Conservation (phyloP, 2,329 filamentous ascomycete genomes). For the Penicillium hesseltinei region DNA sequence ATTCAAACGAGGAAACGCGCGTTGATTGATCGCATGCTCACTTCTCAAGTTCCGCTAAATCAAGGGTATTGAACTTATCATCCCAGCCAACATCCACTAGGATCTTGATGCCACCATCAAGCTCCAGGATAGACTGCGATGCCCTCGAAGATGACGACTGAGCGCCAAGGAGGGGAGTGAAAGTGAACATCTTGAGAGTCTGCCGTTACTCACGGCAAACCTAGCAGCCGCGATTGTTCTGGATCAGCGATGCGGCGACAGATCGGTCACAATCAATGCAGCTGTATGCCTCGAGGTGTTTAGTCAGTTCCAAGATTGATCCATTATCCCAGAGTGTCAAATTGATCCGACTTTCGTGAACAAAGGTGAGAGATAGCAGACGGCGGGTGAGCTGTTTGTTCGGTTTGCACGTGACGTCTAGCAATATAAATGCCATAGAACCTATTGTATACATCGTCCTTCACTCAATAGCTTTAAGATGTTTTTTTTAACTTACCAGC, state of each 20-base stretch:
- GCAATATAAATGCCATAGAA: too few relatives aligned
- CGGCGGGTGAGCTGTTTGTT: conserved; percentile 1
- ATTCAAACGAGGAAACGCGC: conserved; percentile 4
- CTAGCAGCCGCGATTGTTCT: conserved; percentile 6
- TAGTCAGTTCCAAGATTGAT: not conserved
- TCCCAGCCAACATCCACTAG: conserved; percentile 96
- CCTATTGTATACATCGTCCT: not conserved
- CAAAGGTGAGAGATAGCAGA: not conserved
- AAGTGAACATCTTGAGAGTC: conserved; percentile 75
- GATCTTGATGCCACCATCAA: conserved; percentile 94
- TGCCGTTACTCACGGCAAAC: conserved; percentile 12
- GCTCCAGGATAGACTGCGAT: conserved; percentile 91
- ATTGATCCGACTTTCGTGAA: not conserved
- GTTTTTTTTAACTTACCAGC: too few relatives aligned
- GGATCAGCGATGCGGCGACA: not conserved
- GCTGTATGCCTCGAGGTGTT: not conserved
- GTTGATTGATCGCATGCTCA: conserved; percentile 44
- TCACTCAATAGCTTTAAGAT: not conserved
- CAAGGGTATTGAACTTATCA: conserved; percentile 77
- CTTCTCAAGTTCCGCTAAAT: conserved; percentile 87
- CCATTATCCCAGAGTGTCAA: conserved; percentile 1
- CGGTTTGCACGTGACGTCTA: not conserved
- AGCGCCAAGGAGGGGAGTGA: conserved; percentile 87
- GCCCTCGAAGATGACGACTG: conserved; percentile 76
- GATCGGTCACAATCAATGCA: not conserved